phyloP scores from a whole-genome alignment of 169 alveolate genomes.

The Plasmodium cynomolgi region DNA sequence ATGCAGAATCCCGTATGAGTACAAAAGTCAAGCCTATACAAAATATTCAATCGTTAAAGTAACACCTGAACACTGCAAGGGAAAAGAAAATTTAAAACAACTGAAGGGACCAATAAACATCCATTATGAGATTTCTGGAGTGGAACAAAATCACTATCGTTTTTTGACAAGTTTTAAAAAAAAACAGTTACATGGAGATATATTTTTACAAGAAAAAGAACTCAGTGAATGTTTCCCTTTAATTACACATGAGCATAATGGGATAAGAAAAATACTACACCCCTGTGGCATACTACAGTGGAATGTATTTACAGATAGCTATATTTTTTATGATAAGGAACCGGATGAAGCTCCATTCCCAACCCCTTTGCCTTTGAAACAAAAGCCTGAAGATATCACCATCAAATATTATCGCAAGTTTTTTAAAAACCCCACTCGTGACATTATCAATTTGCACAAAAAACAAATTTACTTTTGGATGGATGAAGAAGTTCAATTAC shows the following conservation, averaged over 20 bases:
- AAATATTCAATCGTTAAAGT: slow-evolving; percentile 59
- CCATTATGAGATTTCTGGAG: slow-evolving; percentile 56
- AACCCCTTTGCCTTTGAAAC: slow-evolving; percentile 30
- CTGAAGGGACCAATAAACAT: slow-evolving; percentile 50
- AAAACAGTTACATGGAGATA: slow-evolving; percentile 40
- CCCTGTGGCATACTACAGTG: slow-evolving; percentile 84
- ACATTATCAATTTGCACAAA: slow-evolving; percentile 11
- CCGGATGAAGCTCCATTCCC: slow-evolving; percentile 68
- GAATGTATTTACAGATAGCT: slow-evolving; percentile 80
- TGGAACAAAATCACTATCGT: slow-evolving; percentile 49
- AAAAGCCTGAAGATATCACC: slow-evolving; percentile 54
- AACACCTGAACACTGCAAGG: slow-evolving; percentile 69
- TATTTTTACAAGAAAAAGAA: slow-evolving; percentile 25
- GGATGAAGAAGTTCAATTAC: slow-evolving; percentile 30
- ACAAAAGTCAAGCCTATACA: slow-evolving; percentile 46
- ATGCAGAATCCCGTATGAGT: slow-evolving; percentile 70
- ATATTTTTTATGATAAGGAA: slow-evolving; percentile 60
- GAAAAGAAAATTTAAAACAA: slow-evolving; percentile 21
- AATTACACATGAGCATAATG: slow-evolving; percentile 51
- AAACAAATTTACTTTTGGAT: slow-evolving; percentile 51
- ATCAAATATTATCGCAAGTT: slow-evolving; percentile 59
- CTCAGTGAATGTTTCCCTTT: slow-evolving; percentile 55
- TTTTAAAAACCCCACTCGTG: slow-evolving; percentile 32
- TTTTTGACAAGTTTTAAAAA: slow-evolving; percentile 42
- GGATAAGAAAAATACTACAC: slow-evolving; percentile 73